Conservation (phyloP, 176 grass and related monocot species). For the Triticum aestivum region DNA sequence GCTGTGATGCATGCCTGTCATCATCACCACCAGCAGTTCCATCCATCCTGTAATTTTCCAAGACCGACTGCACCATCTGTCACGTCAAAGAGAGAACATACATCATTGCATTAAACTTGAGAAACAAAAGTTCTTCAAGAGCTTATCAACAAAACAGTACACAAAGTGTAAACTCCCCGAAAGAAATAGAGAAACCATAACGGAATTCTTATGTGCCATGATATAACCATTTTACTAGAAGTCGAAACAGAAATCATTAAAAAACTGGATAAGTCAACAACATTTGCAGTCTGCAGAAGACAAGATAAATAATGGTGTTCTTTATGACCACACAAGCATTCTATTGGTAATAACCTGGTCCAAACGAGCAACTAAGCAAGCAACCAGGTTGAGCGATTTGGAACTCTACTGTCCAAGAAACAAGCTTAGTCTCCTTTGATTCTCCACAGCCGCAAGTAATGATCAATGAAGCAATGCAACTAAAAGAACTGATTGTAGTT, state of each 20-base stretch:
- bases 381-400: no score
- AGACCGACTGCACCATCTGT: conserved; percentile 81
- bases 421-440: not conserved
- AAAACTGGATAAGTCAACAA: not conserved
- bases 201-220: conserved; percentile 1
- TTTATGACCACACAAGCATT: not conserved
- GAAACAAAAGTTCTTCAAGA: conserved; percentile 4
- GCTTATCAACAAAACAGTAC: not conserved
- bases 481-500: conserved; percentile 5
- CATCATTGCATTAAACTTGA: conserved; percentile 6
- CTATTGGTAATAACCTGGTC: no score
- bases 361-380: no score
- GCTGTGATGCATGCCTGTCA: conserved; percentile 60
- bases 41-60: conserved; percentile 73
- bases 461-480: not conserved
- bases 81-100: conserved; percentile 30
- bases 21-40: conserved; percentile 43
- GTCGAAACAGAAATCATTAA: not conserved
- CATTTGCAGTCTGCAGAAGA: not conserved
- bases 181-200: not conserved
- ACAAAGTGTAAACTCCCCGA: not conserved
- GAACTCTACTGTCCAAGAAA: not conserved
- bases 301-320: conserved; percentile 3
- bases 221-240: not conserved
- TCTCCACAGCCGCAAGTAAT: not conserved